Evolutionary conservation across 1,139 yeast genomes (phyloP), one percentile per base, ranked within the genome.

Genomic region (Geotrichum europaeum): DNA sequence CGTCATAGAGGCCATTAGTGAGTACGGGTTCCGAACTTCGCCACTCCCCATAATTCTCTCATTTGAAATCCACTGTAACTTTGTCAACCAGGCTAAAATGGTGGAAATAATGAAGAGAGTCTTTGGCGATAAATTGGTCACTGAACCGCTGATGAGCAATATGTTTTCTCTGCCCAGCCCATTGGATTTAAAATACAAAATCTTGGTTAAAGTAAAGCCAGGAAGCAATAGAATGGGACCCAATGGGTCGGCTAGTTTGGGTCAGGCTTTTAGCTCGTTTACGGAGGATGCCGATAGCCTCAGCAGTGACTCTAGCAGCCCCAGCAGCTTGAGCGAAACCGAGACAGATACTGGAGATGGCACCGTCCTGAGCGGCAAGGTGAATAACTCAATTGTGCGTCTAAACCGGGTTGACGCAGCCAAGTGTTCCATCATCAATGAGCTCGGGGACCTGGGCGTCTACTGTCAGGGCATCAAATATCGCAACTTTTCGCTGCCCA

Each of bases 31-130:
- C 72, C 84, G 88, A 22, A 78, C 90, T 0, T 83, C 97, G 0
- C 92, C 95, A 0, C 86, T 80, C 63, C 99, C 99, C 0, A 76
- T 95, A 53, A 86, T 94, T 20, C 70, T 95, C n/a, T 91, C 97
- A 13, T 78, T 95, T 43, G 99, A 95, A 70, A 81, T 90, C 1
- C 88, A 88, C 67, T 94, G 99, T 72, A 82, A 82, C 9, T 67
- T 76, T 0, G 82, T 78, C 25, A 85, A 85, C 65, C 99, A 95
- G 71, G 62, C 73, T 15, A 78, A 79, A 53, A 83, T 87, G 61
- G 84, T 79, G 0, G 74, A 76, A 1, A 76, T 81, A 1, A 70
- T 94, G 60, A 76, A 77, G 57, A 81, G 82, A 0, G 74, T 81
- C 0, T 78, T 95, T 47, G 92, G 87, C 0, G 86, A 83, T 24